These are phyloP conservation scores for Pigoraptor vietnamica DNA, from an alignment of 78 protist genomes.

Conservation along the genomic window DNA sequence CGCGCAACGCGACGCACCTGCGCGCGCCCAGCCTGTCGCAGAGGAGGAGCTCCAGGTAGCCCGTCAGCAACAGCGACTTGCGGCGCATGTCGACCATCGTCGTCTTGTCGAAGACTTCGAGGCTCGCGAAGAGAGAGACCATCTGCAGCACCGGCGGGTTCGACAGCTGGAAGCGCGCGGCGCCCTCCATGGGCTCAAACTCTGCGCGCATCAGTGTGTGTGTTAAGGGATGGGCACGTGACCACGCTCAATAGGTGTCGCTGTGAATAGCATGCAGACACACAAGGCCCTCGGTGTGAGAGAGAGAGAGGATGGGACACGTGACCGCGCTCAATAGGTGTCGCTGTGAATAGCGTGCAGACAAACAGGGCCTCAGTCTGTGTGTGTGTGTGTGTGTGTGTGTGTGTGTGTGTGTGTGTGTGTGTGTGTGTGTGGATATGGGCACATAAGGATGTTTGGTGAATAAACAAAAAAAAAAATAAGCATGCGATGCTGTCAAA, in stretches of 20 bases:
- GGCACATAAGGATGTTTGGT: no score
- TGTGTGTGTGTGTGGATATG: no score
- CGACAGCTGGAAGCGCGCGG: conserved; percentile 65
- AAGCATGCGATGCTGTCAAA: not conserved
- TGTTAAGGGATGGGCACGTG: not conserved
- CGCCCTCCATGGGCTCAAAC: conserved; percentile 57
- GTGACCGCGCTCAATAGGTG: no score
- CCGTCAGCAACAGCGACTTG: conserved; percentile 60
- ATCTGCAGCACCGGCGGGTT: conserved; percentile 69
- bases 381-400: no score
- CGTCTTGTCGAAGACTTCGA: conserved; percentile 62
- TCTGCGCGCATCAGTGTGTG: not conserved
- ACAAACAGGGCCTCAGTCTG: no score
- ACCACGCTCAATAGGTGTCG: not conserved
- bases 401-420: no score
- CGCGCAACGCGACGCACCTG: not conserved
- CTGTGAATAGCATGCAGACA: not conserved
- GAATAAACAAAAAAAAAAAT: no score
- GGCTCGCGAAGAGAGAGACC: conserved; percentile 34
- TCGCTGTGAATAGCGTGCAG: not conserved
- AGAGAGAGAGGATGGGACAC: not conserved
- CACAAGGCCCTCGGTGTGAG: not conserved
- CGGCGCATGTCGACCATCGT: conserved; percentile 37
- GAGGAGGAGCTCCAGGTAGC: conserved; percentile 69
- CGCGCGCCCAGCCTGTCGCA: not conserved